Percentiles rank a stretch among this genome's conserved stretches.
Evolutionary conservation across 768 basidiomycete genomes (phyloP).

Genomic region (Cyclocybe cylindracea): DNA sequence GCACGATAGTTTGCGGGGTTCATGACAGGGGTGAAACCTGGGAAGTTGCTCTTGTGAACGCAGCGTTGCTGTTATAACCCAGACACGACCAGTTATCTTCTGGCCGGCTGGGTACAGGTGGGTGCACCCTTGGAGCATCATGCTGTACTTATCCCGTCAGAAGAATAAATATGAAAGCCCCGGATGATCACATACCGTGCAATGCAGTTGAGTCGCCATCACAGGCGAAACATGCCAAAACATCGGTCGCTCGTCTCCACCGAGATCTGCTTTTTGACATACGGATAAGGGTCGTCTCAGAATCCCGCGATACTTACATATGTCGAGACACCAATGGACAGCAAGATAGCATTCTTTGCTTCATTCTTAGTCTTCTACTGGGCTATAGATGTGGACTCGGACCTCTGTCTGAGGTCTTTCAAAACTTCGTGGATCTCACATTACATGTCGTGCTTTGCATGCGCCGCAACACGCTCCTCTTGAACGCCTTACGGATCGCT

Average conservation of each 20-base stretch:
- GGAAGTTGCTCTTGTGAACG: neutral
- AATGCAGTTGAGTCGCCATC: conserved; percentile 2
- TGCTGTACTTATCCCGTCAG: conserved; percentile 8
- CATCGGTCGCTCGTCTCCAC: conserved; percentile 6
- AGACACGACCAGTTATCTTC: neutral
- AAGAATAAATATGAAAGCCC: conserved; percentile 14
- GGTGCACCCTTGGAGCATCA: conserved; percentile 17
- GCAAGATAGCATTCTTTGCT: too few species aligned
- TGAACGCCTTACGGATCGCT: too few species aligned
- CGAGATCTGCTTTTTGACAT: conserved; percentile 6
- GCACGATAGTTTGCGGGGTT: conserved; percentile 48
- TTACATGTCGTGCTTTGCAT: too few species aligned
- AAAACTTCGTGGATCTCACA: too few species aligned
- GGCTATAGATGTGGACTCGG: too few species aligned
- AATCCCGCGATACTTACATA: too few species aligned
- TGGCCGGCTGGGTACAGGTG: neutral
- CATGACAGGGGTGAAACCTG: conserved; percentile 25
- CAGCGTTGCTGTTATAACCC: neutral
- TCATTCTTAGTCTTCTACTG: too few species aligned
- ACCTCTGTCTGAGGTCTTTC: too few species aligned
- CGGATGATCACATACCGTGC: conserved; percentile 9
- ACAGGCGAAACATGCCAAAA: conserved; percentile 8
- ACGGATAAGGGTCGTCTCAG: too few species aligned
- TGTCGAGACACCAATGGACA: too few species aligned
- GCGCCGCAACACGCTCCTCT: too few species aligned